Base-by-base conservation (phyloP, 2,329 filamentous ascomycete genomes). In the Monosporascus sp. region DNA sequence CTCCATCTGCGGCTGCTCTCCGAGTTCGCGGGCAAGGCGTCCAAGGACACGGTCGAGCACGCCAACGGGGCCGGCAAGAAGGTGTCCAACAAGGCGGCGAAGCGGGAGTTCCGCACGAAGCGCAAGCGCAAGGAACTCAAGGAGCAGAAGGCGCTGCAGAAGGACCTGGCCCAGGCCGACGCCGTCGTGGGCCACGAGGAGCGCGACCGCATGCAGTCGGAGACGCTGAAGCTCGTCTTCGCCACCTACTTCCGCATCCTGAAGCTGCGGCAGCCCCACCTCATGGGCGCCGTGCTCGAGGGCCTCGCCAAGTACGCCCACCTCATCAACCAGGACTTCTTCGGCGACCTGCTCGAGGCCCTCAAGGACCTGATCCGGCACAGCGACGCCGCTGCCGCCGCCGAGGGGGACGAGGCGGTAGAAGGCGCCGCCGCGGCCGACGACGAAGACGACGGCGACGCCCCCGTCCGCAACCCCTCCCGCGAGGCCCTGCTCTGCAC, bases 311-410 rank as follows among this genome's bases (percentile, higher is more conserved):
- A 91, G 67, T 99, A 96, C 68, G 87, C 92, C 3, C 94, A 97
- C 68, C 80, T 99, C 55, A 99, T 99, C 78, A 99, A 99, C 74
- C 91, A 99, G 67, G 91, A 99, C 68, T 97, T 99, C 77, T 99
- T 99, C 64, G 94, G 93, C 28, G 94, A 99, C 67, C 79, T 99
- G 31, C 82, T 99, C 11, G 94, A 97, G 72, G 93, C 91, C 0
- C 78, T 99, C 40, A 95, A 96, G 70, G 94, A 99, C 59, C 81
- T 99, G 45, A 93, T 97, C 63, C 82, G 84, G 4, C 84, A 92
- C 60, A 87, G 88, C 50, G 81, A 87, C 64, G 77, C 79, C 0
- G 75, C 79, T 0, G 75, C 79, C 17, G 77, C 77, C 3, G 74
- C 77, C 11, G 73, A 74, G 4, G 68, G 73, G 2, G 73, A 75